phyloP scores from a whole-genome alignment of 2,329 filamentous ascomycete genomes.

The Blumeriella jaapii region DNA sequence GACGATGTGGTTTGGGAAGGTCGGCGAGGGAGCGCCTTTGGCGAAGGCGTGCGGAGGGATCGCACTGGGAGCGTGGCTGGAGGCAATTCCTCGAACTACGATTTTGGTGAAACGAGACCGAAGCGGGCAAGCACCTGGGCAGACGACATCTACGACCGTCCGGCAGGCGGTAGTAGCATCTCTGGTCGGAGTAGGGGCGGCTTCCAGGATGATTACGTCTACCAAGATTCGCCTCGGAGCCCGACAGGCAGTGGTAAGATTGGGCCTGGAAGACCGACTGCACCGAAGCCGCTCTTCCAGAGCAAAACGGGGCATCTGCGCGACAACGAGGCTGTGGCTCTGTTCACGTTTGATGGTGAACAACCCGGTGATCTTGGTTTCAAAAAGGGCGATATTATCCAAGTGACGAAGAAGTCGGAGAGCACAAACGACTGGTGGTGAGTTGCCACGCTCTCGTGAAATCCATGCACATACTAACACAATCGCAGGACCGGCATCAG shows the following conservation, averaged over 20 bases:
- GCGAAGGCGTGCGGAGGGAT: slow-evolving; percentile 49
- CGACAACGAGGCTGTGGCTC: slow-evolving; percentile 75
- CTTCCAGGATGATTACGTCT: slow-evolving; percentile 41
- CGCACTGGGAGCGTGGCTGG: slow-evolving; percentile 32
- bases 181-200: slow-evolving; percentile 29
- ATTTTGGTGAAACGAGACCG: slow-evolving; percentile 44
- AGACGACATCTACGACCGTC: slow-evolving; percentile 61
- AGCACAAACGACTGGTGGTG: slow-evolving; percentile 93
- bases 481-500: slow-evolving; percentile 69
- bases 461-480: slow-evolving; percentile 4
- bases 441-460: slow-evolving; percentile 26
- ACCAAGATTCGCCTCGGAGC: slow-evolving; percentile 35
- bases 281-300: slow-evolving; percentile 78
- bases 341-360: slow-evolving; percentile 91
- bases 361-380: slow-evolving; percentile 88
- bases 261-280: slow-evolving; percentile 67
- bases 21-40: slow-evolving; percentile 55
- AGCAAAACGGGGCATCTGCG: slow-evolving; percentile 44
- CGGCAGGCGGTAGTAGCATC: slow-evolving; percentile 24
- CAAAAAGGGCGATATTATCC: slow-evolving; percentile 95
- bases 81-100: slow-evolving; percentile 34
- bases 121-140: slow-evolving; percentile 60
- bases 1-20: slow-evolving; percentile 82
- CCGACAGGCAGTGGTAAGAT: slow-evolving; percentile 25
- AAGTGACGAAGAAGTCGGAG: slow-evolving; percentile 86